Evolutionary conservation across 192 early-diverging fungal genomes (phyloP).

Genomic region (Backusella tuberculispora): DNA sequence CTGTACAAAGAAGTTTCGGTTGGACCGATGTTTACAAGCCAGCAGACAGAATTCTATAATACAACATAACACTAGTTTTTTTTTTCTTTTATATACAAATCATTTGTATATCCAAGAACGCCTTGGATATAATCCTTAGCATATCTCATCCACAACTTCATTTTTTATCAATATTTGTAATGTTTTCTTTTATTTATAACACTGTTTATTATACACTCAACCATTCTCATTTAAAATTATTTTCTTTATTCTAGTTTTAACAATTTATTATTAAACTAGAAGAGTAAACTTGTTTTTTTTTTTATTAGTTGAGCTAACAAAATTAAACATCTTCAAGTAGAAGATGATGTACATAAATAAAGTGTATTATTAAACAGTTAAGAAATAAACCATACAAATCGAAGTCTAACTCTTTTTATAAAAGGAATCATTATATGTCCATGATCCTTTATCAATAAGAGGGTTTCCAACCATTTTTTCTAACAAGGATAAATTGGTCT

Average conservation of each 20-base stretch:
- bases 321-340: constrained; percentile 6
- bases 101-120: not conserved
- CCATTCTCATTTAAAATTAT: not conserved
- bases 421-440: constrained; percentile 37
- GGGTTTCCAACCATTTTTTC: constrained; percentile 24
- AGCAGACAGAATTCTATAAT: not conserved
- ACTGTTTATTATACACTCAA: not conserved
- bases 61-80: not conserved
- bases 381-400: not conserved
- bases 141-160: constrained; percentile 2
- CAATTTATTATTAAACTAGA: not conserved
- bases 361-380: not conserved
- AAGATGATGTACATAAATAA: not conserved
- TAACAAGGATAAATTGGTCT: constrained; percentile 1
- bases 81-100: not conserved
- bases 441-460: constrained; percentile 33
- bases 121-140: not conserved
- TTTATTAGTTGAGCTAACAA: not conserved
- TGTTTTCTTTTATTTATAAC: not conserved
- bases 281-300: not conserved
- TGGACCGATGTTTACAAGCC: constrained; percentile 31
- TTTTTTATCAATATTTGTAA: not conserved
- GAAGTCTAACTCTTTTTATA: constrained; percentile 16
- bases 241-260: not conserved
- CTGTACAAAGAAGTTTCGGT: constrained; percentile 36